phyloP scores from a whole-genome alignment of 2,329 filamentous ascomycete species.

The Cercospora canescens region DNA sequence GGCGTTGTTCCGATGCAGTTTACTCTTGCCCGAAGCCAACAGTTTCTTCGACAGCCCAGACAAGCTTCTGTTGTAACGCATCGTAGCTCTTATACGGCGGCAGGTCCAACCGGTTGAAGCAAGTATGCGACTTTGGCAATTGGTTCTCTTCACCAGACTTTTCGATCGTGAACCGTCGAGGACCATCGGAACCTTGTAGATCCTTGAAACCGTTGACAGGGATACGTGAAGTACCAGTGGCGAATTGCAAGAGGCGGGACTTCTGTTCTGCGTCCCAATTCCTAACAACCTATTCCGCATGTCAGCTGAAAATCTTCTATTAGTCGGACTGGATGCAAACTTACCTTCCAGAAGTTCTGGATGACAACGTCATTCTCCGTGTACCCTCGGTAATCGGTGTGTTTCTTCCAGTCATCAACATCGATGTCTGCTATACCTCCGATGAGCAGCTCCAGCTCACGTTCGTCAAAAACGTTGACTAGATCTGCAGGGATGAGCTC shows the following conservation, averaged over 20 bases:
- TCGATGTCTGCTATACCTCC: slow-evolving; percentile 99
- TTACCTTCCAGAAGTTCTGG: slow-evolving; percentile 93
- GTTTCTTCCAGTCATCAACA: slow-evolving; percentile 99
- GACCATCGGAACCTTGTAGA: slow-evolving; percentile 93
- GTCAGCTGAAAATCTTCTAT: slow-evolving; percentile 20
- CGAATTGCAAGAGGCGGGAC: slow-evolving; percentile 92
- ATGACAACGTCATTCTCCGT: slow-evolving; percentile 97
- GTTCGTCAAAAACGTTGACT: slow-evolving; percentile 98
- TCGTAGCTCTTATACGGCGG: slow-evolving; percentile 91
- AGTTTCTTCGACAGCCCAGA: slow-evolving; percentile 96
- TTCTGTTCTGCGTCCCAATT: slow-evolving; percentile 99
- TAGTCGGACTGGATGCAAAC: slow-evolving; percentile 14
- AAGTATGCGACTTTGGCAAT: slow-evolving; percentile 95
- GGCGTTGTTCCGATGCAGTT: not conserved
- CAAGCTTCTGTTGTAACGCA: slow-evolving; percentile 81
- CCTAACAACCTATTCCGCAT: slow-evolving; percentile 64
- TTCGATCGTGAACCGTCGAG: slow-evolving; percentile 94
- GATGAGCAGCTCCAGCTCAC: slow-evolving; percentile 92
- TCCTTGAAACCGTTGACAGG: slow-evolving; percentile 99
- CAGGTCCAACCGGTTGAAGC: slow-evolving; percentile 96
- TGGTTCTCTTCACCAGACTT: slow-evolving; percentile 91
- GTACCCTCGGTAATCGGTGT: slow-evolving; percentile 98
- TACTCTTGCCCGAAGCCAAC: slow-evolving; percentile 99
- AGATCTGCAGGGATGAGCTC: slow-evolving; percentile 95
- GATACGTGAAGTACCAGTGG: slow-evolving; percentile 94